Evolutionary conservation across 2,329 filamentous ascomycete species (phyloP), one percentile per base, ranked within the genome.

Genomic region (Coniella vitis): DNA sequence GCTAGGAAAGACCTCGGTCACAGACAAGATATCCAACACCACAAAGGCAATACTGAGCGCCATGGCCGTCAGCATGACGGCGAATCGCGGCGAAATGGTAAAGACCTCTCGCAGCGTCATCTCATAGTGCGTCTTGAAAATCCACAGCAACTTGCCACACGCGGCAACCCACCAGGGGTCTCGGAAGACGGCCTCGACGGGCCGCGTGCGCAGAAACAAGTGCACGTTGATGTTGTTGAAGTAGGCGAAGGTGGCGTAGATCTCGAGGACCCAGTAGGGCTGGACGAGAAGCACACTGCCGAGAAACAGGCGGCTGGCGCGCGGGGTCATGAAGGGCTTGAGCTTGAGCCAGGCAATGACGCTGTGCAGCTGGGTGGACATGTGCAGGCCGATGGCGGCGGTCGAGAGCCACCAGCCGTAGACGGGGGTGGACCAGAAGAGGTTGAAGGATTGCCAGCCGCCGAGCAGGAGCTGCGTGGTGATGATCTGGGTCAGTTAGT

Each of bases 91-190:
- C 2, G 78, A 83, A 7, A 81, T 74, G 4, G 70, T 68, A 44
- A 84, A 66, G 19, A 85, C 72, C 51, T 84, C 78, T 38, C 70
- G 58, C 29, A 79, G 63, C 2, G 71, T 70, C 54, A 84, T 76
- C 40, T 79, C 74, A 61, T 85, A 85, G 38, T 78, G 72, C 22
- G 68, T 72, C 51, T 78, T 79, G 60, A 84, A 83, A 39, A 80
- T 79, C 67, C 74, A 83, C 60, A 84, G 76, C 3, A 86, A 67
- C 19, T 70, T 77, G 52, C 73, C 56, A 2, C 74, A 76, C 0
- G 80, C 82, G 55, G 81, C 80, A 16, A 85, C 73, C 81, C 81
- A 85, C 81, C 81, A 85, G 0, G 81, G 81, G 54, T 85, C 81
- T 9, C 74, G 29, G 9, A 36, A 44, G 21, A 37, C 19, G 14